Evolutionary conservation across 2,329 filamentous ascomycete species (phyloP).

Genomic region (Lachnellula subtilissima): DNA sequence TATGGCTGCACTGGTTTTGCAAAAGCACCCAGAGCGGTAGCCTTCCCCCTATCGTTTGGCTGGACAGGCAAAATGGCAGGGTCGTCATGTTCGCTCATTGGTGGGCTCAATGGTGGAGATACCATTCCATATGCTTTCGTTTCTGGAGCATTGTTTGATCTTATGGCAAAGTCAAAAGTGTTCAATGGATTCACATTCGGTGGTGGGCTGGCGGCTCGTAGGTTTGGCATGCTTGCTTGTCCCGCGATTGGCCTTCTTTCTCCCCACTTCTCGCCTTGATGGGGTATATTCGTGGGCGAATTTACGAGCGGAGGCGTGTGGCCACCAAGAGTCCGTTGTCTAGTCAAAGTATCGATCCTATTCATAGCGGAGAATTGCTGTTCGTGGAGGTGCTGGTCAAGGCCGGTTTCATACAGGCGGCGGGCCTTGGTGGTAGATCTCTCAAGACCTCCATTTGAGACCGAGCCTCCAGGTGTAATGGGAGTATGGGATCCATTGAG

Average conservation of each 20-base stretch:
- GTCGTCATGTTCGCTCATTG: constrained; percentile 70
- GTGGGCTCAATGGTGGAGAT: constrained; percentile 60
- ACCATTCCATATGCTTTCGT: constrained; percentile 31
- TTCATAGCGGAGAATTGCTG: constrained; percentile 72
- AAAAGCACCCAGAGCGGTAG: constrained; percentile 67
- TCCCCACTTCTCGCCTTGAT: constrained; percentile 44
- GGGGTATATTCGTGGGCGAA: constrained; percentile 30
- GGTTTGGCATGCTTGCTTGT: constrained; percentile 64
- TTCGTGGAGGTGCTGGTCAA: constrained; percentile 74
- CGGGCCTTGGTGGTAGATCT: constrained; percentile 65
- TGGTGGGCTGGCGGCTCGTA: constrained; percentile 51
- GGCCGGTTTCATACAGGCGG: constrained; percentile 76
- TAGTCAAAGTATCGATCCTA: constrained; percentile 74
- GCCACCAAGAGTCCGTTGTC: constrained; percentile 44
- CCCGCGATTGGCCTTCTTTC: constrained; percentile 45
- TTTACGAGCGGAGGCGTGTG: constrained; percentile 23
- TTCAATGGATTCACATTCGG: constrained; percentile 34
- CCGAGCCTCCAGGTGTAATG: constrained; percentile 33
- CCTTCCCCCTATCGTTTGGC: constrained; percentile 74
- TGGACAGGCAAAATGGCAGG: constrained; percentile 59
- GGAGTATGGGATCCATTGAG: constrained; percentile 46
- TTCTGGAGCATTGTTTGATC: constrained; percentile 30
- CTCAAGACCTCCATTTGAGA: constrained; percentile 46
- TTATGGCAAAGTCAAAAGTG: constrained; percentile 33
- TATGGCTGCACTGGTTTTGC: constrained; percentile 72